Base-by-base conservation (phyloP, 1,284 basidiomycete genomes). In the Termitomyces sp. region DNA sequence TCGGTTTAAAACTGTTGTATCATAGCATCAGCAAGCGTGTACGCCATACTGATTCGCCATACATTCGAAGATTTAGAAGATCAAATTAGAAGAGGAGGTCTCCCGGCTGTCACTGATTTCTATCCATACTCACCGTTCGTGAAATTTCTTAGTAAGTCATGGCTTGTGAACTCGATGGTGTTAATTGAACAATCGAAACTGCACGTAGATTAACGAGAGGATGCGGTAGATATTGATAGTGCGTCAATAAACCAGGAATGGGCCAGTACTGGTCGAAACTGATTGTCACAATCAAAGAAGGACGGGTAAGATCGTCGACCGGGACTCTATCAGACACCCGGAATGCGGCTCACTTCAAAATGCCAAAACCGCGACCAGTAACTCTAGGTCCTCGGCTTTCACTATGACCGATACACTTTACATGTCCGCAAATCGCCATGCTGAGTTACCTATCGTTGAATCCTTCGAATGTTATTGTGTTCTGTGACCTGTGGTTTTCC, bases 401-500 rank as follows among this genome's bases (percentile, higher is more conserved):
- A 24, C 31, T 46, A 34, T 34, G 45, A 13, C 17, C 21, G 34
- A 24, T 24, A 38, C 24, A 28, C 30, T 39, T 9, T 19, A 10
- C 6, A 6, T 10, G 2, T 48, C 36, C 6, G 5, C 12, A 13
- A 12, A n/a, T n/a, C 5, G 17, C 1, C 28, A 42, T 26, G 2
- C 3, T 12, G 13, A 47, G 1, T 39, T 17, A 5, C 34, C 46
- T 17, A 24, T 47, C 15, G 33, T 26, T n/a, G 33, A 57, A 13
- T 51, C 30, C 13, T 31, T 13, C n/a, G 36, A 48, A 21, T 48
- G 40, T 43, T 40, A 54, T 17, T 55, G 50, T 17, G 53, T 53
- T 12, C 30, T 49, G 10, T 55, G 56, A 55, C n/a, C n/a, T 50
- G 3, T 57, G 45, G 36, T 57, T 57, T 15, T 1, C 12, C 15